Evolutionary conservation across 1,284 basidiomycete genomes (phyloP), one percentile per base, ranked within the genome.

Genomic region (Puccinia horiana): DNA sequence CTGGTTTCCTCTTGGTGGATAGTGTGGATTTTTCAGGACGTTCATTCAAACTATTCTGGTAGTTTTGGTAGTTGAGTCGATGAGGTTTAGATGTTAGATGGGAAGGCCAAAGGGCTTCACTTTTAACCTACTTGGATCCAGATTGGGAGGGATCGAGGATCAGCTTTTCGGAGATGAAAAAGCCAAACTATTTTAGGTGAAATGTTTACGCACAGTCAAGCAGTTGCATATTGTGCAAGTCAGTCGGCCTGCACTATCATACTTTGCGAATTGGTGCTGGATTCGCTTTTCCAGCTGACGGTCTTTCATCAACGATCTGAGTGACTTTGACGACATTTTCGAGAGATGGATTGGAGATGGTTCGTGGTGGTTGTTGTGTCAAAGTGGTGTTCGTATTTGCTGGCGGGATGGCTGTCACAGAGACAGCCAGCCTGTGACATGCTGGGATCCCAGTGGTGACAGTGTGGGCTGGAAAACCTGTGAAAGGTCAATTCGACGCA

Each of bases 221-320:
- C 61, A 61, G 29, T 75, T 75, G 69, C 80, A 82, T 69, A 76
- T 26, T 6, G 72, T 82, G 61, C 80, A 82, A 23, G 73, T 82
- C 8, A 82, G 73, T 75, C 72, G 61, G 29, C 80, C 80, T n/a
- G 75, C 11, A 11, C 52, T 69, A 69, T 82, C 80, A 32, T 82
- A 82, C 40, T 69, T 75, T 2, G 80, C 80, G 37, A 61, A 82
- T 69, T 75, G 73, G 65, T 82, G 80, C 61, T 82, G 73, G 29
- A 82, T 82, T 37, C 80, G 47, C 42, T 82, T 82, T 11, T 72
- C 72, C 14, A 82, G 44, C 37, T 82, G 80, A 11, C 79, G 56
- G 29, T 82, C 80, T 56, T 82, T 82, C 80, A 82, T 82, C n/a
- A 82, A 56, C 23, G 80, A 82, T 65, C 80, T 49, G 23, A 82